phyloP scores from a whole-genome alignment of 78 protist genomes.

The Dictyostelium firmibasis region DNA sequence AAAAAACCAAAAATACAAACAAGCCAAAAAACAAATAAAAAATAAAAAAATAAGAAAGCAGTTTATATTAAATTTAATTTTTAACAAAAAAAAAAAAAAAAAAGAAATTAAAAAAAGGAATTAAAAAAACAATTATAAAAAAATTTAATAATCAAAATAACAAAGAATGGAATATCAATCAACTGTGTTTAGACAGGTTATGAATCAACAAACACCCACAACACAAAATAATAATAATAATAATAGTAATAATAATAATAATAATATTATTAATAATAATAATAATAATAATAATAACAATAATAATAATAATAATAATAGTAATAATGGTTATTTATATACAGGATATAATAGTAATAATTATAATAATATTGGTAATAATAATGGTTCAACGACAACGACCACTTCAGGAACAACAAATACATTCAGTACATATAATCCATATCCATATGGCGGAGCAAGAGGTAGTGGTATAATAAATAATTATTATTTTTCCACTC shows the following conservation, averaged over 20 bases:
- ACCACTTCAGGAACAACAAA: not conserved
- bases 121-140: not conserved
- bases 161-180: constrained; percentile 14
- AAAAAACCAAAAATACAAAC: too few relatives aligned
- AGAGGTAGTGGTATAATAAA: not conserved
- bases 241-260: not conserved
- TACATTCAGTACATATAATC: not conserved
- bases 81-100: not conserved
- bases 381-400: not conserved
- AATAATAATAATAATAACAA: too few relatives aligned
- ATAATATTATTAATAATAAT: not conserved
- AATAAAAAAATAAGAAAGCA: not conserved
- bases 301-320: not conserved
- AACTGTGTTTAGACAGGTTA: not conserved
- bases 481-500: not conserved
- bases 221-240: not conserved
- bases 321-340: not conserved
- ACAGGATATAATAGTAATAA: not conserved
- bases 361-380: not conserved
- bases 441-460: not conserved
- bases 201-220: not conserved
- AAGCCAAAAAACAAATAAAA: too few relatives aligned
- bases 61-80: too few relatives aligned
- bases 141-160: too few relatives aligned
- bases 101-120: not conserved